Conservation (phyloP, 2,329 filamentous ascomycete species). For the Pseudogymnoascus sp. region DNA sequence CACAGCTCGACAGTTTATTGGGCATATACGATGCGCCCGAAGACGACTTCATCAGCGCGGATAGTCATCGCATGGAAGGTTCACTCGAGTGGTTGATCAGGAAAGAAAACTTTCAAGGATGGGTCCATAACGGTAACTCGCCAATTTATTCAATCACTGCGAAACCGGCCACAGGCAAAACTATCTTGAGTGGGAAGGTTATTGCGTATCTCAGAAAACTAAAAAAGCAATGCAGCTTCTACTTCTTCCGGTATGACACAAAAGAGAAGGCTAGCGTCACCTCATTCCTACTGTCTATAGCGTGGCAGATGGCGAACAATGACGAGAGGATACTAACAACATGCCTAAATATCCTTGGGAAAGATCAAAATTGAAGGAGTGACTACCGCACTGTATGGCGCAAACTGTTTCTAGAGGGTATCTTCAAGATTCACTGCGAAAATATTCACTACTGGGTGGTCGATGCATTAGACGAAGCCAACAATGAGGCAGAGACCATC, state of each 20-base stretch:
- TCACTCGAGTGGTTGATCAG: not conserved
- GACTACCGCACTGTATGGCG: not conserved
- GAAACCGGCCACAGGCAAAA: not conserved
- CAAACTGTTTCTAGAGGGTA: not conserved
- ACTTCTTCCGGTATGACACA: not conserved
- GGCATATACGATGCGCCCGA: not conserved
- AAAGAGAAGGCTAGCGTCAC: not conserved
- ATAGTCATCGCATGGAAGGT: not conserved
- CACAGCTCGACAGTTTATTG: not conserved
- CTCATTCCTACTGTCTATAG: not conserved
- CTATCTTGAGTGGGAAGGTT: not conserved
- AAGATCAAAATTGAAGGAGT: not conserved
- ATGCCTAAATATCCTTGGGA: not conserved
- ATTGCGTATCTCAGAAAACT: not conserved
- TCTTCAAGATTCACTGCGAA: not conserved
- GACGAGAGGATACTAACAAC: not conserved
- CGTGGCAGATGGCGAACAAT: not conserved
- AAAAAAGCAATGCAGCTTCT: not conserved
- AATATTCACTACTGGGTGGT: not conserved
- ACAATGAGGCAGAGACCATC: not conserved
- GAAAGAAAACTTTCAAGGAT: not conserved
- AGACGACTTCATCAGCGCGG: not conserved
- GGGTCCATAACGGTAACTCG: not conserved
- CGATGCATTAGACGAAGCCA: not conserved
- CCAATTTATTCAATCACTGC: not conserved